These are phyloP conservation scores for Parathielavia hyrcaniae DNA, from an alignment of 495 filamentous ascomycete genomes.

Conservation along the genomic window DNA sequence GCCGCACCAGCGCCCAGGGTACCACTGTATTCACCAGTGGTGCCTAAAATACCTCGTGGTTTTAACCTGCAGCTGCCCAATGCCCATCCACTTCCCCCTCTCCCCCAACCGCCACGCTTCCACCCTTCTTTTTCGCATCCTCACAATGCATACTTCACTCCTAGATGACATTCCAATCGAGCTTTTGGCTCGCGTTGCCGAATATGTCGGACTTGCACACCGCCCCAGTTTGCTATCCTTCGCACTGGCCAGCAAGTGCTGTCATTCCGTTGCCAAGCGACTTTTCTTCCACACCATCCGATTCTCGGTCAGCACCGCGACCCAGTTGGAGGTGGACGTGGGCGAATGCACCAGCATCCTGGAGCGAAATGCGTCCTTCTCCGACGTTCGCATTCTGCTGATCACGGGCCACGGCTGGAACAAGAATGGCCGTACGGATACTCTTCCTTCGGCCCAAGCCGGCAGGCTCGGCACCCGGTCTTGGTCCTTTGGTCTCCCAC, in stretches of 20 bases:
- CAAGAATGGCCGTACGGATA: background rate
- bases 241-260: conserved; percentile 1
- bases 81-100: background rate
- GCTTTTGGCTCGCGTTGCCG: background rate
- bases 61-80: too few species aligned
- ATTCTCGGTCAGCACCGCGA: background rate
- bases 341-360: background rate
- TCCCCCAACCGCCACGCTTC: background rate
- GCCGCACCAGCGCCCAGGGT: too few species aligned
- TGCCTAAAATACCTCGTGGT: too few species aligned
- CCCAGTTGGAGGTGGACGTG: conserved; percentile 1
- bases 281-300: conserved; percentile 5
- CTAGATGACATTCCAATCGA: background rate
- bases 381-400: conserved; percentile 1
- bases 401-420: background rate
- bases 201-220: background rate
- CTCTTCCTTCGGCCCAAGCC: background rate
- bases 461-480: background rate
- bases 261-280: background rate
- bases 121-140: background rate
- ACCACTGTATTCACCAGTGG: too few species aligned
- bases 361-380: background rate
- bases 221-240: background rate
- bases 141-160: background rate
- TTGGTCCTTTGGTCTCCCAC: conserved; percentile 2